phyloP scores from a whole-genome alignment of 2,329 filamentous ascomycete genomes.

The Davidsoniella eucalypti region DNA sequence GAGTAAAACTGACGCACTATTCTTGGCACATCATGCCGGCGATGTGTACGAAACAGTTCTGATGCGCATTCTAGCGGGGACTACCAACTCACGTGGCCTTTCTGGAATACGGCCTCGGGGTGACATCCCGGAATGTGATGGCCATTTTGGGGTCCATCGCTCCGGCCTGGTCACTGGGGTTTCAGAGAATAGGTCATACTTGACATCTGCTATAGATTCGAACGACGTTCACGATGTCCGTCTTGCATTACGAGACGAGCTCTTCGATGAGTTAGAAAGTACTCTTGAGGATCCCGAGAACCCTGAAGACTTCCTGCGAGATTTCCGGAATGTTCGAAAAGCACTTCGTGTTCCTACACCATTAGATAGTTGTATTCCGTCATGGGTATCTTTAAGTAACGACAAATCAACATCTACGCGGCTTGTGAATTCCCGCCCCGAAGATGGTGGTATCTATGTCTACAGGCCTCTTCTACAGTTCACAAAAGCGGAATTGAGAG shows the following conservation, averaged over 20 bases:
- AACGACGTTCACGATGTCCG: slow-evolving; percentile 20
- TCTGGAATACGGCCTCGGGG: slow-evolving; percentile 47
- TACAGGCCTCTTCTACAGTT: slow-evolving; percentile 56
- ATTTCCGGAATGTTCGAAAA: neutral
- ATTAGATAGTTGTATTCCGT: neutral
- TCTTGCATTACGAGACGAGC: slow-evolving; percentile 2
- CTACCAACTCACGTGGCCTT: slow-evolving; percentile 48
- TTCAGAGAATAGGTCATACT: slow-evolving; percentile 19
- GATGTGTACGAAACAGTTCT: slow-evolving; percentile 85
- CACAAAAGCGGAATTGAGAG: slow-evolving; percentile 54
- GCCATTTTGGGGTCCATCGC: slow-evolving; percentile 52
- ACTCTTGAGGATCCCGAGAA: neutral
- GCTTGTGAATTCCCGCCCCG: slow-evolving; percentile 23
- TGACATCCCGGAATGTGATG: slow-evolving; percentile 71
- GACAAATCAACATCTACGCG: neutral
- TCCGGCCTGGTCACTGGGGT: slow-evolving; percentile 42
- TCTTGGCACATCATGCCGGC: slow-evolving; percentile 76
- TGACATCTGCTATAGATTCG: slow-evolving; percentile 22
- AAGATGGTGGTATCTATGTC: slow-evolving; percentile 48
- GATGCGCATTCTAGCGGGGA: slow-evolving; percentile 55
- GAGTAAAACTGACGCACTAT: slow-evolving; percentile 38
- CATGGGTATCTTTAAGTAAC: neutral
- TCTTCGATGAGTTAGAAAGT: neutral
- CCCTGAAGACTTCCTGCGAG: neutral
- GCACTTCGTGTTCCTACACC: neutral